phyloP scores from a whole-genome alignment of 208 protist species.

The Plasmodiophora brassicae region DNA sequence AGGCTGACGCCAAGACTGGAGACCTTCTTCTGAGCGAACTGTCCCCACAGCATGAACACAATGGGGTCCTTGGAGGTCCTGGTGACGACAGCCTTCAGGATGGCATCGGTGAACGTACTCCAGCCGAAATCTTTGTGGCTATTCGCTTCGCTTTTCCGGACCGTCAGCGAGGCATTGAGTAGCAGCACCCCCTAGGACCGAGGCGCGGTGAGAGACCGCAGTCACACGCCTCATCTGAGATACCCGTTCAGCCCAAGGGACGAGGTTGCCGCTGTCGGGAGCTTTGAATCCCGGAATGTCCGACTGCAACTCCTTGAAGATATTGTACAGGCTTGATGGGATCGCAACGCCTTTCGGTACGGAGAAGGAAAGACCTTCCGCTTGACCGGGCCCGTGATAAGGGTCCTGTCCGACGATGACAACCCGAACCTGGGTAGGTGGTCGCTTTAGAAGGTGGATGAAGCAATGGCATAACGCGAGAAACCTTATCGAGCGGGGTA shows the following conservation, averaged over 20 bases:
- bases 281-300: constrained; percentile 74
- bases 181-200: constrained; percentile 83
- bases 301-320: constrained; percentile 84
- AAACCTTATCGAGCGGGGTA: constrained; percentile 75
- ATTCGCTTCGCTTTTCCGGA: constrained; percentile 79
- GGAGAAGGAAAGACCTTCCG: constrained; percentile 91
- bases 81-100: no score
- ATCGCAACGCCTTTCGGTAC: constrained; percentile 76
- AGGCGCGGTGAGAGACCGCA: background rate
- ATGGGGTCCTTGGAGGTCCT: constrained; percentile 44
- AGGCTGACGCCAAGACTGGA: constrained; percentile 64
- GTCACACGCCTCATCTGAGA: background rate
- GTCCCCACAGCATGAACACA: constrained; percentile 90
- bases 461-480: no score
- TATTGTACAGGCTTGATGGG: constrained; percentile 73
- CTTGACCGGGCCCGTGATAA: constrained; percentile 81
- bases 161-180: constrained; percentile 89
- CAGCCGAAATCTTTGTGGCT: constrained; percentile 84
- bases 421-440: no score
- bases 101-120: constrained; percentile 84
- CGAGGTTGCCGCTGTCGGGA: constrained; percentile 81
- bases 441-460: no score
- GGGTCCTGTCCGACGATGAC: constrained; percentile 92
- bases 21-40: constrained; percentile 80
- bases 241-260: constrained; percentile 82